Conservation (phyloP, 2,329 filamentous ascomycete species). For the Diatrype stigma region DNA sequence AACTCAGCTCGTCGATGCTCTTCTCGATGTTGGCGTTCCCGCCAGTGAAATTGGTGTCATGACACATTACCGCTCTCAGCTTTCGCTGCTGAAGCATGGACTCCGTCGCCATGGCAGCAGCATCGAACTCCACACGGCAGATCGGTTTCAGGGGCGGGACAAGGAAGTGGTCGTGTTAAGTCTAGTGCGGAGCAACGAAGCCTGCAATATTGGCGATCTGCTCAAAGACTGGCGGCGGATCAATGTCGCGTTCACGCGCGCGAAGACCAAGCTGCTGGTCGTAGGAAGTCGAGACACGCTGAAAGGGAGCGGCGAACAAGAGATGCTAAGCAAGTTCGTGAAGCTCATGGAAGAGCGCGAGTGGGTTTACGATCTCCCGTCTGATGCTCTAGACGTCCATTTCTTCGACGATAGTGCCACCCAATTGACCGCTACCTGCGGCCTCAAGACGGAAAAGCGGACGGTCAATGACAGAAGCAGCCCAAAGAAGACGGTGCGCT, state of each 20-base stretch:
- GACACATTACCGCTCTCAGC: constrained; percentile 92
- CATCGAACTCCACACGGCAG: constrained; percentile 94
- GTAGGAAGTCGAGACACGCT: constrained; percentile 79
- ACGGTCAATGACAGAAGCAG: constrained; percentile 9
- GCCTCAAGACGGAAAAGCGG: constrained; percentile 13
- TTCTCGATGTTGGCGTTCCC: constrained; percentile 72
- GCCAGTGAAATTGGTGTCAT: constrained; percentile 84
- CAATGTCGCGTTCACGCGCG: constrained; percentile 92
- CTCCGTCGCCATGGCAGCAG: constrained; percentile 55
- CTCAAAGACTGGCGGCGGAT: constrained; percentile 88
- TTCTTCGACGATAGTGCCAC: constrained; percentile 57
- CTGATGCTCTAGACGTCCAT: constrained; percentile 62
- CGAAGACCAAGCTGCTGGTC: constrained; percentile 86
- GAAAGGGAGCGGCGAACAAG: constrained; percentile 65
- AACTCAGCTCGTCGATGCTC: constrained; percentile 72
- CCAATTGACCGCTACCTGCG: constrained; percentile 36
- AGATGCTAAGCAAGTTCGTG: constrained; percentile 75
- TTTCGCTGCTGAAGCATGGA: constrained; percentile 73
- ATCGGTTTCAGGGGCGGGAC: constrained; percentile 94
- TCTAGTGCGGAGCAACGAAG: constrained; percentile 82
- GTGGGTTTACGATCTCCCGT: constrained; percentile 76
- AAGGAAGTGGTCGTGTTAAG: constrained; percentile 88
- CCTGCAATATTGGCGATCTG: constrained; percentile 79
- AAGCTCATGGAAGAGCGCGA: constrained; percentile 67
- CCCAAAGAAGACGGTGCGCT: constrained; percentile 13